phyloP scores from a whole-genome alignment of 1,284 basidiomycete species.

The Ustanciosporium gigantosporum region DNA sequence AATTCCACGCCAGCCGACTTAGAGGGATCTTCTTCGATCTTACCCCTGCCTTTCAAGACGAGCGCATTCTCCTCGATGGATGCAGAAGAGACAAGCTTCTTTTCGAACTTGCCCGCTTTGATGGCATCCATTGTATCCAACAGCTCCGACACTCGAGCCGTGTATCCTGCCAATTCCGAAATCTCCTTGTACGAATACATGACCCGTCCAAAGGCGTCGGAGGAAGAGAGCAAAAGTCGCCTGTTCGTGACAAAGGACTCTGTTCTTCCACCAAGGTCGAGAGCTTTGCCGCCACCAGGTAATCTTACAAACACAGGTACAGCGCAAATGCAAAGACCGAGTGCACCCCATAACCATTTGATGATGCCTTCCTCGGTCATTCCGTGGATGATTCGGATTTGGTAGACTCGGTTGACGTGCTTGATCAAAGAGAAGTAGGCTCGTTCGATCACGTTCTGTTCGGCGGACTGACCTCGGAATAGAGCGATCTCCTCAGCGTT shows the following conservation, averaged over 20 bases:
- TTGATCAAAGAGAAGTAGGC: slow-evolving; percentile 85
- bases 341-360: slow-evolving; percentile 93
- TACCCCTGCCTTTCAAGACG: slow-evolving; percentile 78
- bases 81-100: slow-evolving; percentile 74
- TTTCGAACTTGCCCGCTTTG: slow-evolving; percentile 81
- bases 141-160: slow-evolving; percentile 83
- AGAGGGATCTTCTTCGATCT: slow-evolving; percentile 63
- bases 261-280: slow-evolving; percentile 58
- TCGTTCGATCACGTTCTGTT: slow-evolving; percentile 89
- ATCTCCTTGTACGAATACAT: slow-evolving; percentile 96
- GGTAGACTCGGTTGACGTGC: slow-evolving; percentile 83
- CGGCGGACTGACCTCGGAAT: slow-evolving; percentile 84
- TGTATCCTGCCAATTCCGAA: slow-evolving; percentile 93
- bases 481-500: slow-evolving; percentile 92
- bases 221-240: slow-evolving; percentile 74
- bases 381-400: slow-evolving; percentile 83
- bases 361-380: slow-evolving; percentile 83
- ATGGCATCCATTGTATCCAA: slow-evolving; percentile 91
- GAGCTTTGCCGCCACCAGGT: slow-evolving; percentile 66
- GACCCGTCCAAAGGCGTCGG: slow-evolving; percentile 68
- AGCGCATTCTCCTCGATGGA: slow-evolving; percentile 76
- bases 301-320: slow-evolving; percentile 90
- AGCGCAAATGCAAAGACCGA: slow-evolving; percentile 88
- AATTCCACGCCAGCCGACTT: slow-evolving; percentile 75
- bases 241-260: slow-evolving; percentile 84